Base-by-base conservation (phyloP, 106 monocot species). In the Alisma plantagoaquatica region DNA sequence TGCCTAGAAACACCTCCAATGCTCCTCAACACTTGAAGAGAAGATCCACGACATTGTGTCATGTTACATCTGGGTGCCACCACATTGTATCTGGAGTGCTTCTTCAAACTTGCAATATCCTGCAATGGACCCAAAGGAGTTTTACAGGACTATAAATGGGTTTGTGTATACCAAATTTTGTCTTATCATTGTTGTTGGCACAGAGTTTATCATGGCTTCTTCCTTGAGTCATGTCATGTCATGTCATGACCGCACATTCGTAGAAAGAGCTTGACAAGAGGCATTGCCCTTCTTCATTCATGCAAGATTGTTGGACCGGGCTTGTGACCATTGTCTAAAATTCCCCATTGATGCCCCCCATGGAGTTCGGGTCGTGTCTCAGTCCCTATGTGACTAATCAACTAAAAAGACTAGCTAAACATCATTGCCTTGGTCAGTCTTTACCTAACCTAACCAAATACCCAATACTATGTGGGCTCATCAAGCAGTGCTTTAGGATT, bases 211-310 rank as follows among this genome's bases (percentile, higher is more conserved):
- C 35, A 14, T 6, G 6, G 35, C 14, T 38, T 38, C 35, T 53
- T 53, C 16, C 28, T 53, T 16, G 16, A 53, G 52, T 53, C 52
- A 1, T 53, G 15, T n/a, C 28, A 53, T 53, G 52, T 53, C 52
- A 1, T 53, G 15, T n/a, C 28, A 53, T 53, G 27, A 30, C 30
- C 15, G 27, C 17, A 29, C 27, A 53, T 27, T 29, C 28, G 52
- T 28, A 23, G 52, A 53, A 59, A 61, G 62, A 62, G 31, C 49
- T 62, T 62, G 17, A 62, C 62, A 63, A 52, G 41, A 2, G 8
- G 41, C 23, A 51, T 50, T 49, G 49, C 49, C 58, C 58, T 67
- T 67, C 58, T 67, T 58, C 67, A 58, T 28, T 57, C 57, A 58
- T 26, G 33, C 41, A 41, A 58, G 31, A 67, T 67, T 57, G 49